These are phyloP conservation scores for Lactuca sativa DNA, from an alignment of 129 eudicot genomes.

Conservation along the genomic window DNA sequence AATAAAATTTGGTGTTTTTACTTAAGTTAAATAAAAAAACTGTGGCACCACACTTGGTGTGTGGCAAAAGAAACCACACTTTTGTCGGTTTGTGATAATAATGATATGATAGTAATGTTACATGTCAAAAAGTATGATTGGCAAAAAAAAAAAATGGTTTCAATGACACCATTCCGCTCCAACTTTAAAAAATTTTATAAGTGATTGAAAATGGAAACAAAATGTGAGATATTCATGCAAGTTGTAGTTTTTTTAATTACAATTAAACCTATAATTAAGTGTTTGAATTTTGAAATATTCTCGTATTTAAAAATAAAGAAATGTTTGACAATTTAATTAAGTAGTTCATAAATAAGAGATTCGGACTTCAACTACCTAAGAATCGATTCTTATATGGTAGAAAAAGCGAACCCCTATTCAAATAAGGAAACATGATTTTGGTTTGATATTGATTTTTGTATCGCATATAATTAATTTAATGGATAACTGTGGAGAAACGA, in stretches of 20 bases:
- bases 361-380: slow-evolving; percentile 1
- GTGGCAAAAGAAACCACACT: too few relatives aligned
- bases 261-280: background rate
- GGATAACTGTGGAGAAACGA: background rate
- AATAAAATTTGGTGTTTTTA: too few relatives aligned
- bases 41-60: too few relatives aligned
- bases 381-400: background rate
- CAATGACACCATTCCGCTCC: too few relatives aligned
- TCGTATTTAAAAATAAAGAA: background rate
- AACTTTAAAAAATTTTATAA: background rate
- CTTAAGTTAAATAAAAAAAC: too few relatives aligned
- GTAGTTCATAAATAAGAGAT: background rate
- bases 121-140: too few relatives aligned
- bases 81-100: too few relatives aligned
- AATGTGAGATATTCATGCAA: background rate
- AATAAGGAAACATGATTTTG: background rate
- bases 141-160: too few relatives aligned
- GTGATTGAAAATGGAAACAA: background rate
- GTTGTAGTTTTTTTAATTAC: background rate
- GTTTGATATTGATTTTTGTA: background rate
- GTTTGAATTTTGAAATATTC: background rate
- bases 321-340: background rate
- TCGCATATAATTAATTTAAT: background rate
- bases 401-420: background rate
- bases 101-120: too few relatives aligned